Conservation (phyloP, 1,284 basidiomycete species). For the Takashimella koratensis region DNA sequence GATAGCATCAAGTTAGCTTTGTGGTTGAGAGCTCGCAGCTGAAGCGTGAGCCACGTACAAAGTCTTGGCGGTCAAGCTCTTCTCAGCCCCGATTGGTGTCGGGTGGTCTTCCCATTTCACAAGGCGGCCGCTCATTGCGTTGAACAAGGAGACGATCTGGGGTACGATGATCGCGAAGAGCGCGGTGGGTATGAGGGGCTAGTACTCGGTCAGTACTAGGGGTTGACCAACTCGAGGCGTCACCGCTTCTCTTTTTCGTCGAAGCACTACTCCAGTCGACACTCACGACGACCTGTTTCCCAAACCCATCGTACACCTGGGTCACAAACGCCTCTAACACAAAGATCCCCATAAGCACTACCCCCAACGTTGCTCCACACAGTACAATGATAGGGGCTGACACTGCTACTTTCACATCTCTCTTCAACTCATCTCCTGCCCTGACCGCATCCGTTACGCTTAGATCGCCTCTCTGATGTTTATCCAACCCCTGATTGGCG, state of each 20-base stretch:
- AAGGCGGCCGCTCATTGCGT: slow-evolving; percentile 62
- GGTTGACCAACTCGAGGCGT: too few relatives aligned
- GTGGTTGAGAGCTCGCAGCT: too few relatives aligned
- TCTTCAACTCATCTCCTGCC: slow-evolving; percentile 52
- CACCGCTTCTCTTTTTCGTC: too few relatives aligned
- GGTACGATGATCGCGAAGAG: slow-evolving; percentile 81
- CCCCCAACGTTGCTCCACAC: slow-evolving; percentile 68
- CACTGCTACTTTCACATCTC: slow-evolving; percentile 69
- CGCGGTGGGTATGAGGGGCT: slow-evolving; percentile 78
- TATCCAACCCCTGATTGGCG: slow-evolving; percentile 43
- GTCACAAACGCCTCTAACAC: slow-evolving; percentile 83
- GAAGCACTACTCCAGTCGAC: too few relatives aligned
- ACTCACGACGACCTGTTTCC: slow-evolving; percentile 70
- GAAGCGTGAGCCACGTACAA: slow-evolving; percentile 53
- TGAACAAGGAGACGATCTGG: slow-evolving; percentile 73
- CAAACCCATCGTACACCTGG: slow-evolving; percentile 79
- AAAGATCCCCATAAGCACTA: slow-evolving; percentile 73
- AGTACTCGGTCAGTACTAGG: too few relatives aligned
- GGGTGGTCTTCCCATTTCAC: slow-evolving; percentile 90
- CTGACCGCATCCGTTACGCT: slow-evolving; percentile 26
- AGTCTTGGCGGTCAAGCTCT: slow-evolving; percentile 83
- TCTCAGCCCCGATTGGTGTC: slow-evolving; percentile 69
- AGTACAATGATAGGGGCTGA: slow-evolving; percentile 73
- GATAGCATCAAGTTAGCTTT: too few relatives aligned
- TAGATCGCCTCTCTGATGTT: slow-evolving; percentile 28